Conservation (phyloP, 108 stramenopile species). For the Cyclotella kingstonii region DNA sequence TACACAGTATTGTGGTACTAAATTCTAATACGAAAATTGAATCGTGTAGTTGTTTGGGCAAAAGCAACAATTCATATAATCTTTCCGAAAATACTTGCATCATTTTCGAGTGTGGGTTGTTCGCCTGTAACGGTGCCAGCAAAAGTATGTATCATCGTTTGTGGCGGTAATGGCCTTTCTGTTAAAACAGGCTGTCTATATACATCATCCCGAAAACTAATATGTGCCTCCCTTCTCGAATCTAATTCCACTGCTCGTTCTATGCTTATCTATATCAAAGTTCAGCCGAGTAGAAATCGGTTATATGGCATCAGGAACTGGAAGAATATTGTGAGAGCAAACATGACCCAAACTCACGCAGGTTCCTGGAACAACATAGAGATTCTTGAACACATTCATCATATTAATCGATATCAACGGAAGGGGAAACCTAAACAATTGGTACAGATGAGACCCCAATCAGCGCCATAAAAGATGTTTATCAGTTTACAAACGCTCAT, state of each 20-base stretch:
- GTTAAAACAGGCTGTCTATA: constrained; percentile 86
- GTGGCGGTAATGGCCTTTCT: constrained; percentile 20
- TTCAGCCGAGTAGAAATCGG: too few relatives aligned
- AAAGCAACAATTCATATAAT: not conserved
- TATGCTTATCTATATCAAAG: constrained; percentile 4
- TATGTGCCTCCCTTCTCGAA: constrained; percentile 15
- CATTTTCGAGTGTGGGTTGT: not conserved
- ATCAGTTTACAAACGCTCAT: not conserved
- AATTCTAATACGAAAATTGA: too few relatives aligned
- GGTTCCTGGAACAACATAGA: constrained; percentile 39
- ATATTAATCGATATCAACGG: constrained; percentile 51
- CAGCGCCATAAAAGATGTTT: not conserved
- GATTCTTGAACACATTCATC: constrained; percentile 48
- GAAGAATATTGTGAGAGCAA: not conserved
- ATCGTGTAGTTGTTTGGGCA: too few relatives aligned
- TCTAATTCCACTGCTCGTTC: constrained; percentile 57
- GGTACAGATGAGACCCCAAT: not conserved
- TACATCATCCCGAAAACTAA: constrained; percentile 29
- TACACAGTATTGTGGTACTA: not conserved
- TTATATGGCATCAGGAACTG: not conserved
- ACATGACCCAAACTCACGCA: constrained; percentile 21
- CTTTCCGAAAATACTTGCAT: constrained; percentile 1
- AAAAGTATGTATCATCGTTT: not conserved
- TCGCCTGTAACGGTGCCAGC: not conserved
- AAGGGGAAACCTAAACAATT: constrained; percentile 39